A percentile compares a stretch with the other conserved stretches of the same genome.
phyloP scores from a whole-genome alignment of 768 basidiomycete species.

The Suillus decipiens region DNA sequence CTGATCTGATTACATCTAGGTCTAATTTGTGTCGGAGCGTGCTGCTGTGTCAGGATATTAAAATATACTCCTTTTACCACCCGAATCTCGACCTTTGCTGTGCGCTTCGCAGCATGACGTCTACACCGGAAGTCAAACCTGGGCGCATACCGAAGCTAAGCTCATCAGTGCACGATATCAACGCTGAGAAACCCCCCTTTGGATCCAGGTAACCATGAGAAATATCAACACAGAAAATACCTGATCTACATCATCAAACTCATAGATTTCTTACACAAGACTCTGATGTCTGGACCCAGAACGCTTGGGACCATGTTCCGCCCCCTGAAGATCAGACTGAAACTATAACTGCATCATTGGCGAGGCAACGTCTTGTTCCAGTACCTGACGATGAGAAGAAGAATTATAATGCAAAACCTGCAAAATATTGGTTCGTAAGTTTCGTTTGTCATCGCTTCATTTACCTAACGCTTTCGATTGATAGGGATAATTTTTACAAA shows the following conservation, averaged over 20 bases:
- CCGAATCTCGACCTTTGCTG: neutral
- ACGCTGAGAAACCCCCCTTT: constrained; percentile 60
- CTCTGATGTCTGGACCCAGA: constrained; percentile 79
- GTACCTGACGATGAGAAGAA: constrained; percentile 73
- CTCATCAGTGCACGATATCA: constrained; percentile 69
- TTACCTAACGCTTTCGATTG: constrained; percentile 26
- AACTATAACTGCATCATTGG: constrained; percentile 68
- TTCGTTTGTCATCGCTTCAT: constrained; percentile 28
- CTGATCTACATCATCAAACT: neutral
- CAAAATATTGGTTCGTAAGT: constrained; percentile 61
- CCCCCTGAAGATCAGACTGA: constrained; percentile 80
- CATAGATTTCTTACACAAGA: constrained; percentile 69
- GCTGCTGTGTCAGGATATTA: neutral
- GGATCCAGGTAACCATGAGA: constrained; percentile 56
- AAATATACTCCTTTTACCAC: neutral
- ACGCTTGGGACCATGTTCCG: constrained; percentile 91
- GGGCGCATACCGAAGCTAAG: constrained; percentile 36
- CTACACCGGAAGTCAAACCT: constrained; percentile 3
- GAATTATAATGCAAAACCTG: constrained; percentile 73
- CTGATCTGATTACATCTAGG: neutral
- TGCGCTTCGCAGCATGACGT: neutral
- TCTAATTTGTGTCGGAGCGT: neutral
- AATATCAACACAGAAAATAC: constrained; percentile 12
- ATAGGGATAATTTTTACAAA: constrained; percentile 94
- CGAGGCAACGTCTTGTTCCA: constrained; percentile 68